Evolutionary conservation across 352 stramenopile genomes (phyloP).

Genomic region (Aphanomyces cochlioides): DNA sequence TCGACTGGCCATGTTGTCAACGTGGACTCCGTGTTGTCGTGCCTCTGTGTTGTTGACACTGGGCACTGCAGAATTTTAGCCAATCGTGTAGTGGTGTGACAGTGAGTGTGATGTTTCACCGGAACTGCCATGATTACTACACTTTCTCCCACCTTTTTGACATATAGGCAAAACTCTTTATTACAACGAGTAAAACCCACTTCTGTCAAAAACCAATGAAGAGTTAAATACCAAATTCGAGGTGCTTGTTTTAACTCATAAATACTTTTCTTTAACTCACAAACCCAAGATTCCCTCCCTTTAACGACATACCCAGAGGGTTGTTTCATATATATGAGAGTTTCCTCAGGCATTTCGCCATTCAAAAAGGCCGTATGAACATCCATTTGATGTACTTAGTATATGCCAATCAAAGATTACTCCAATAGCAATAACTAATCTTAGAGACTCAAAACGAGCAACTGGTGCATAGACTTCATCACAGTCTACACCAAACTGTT

Average conservation of each 20-base stretch:
- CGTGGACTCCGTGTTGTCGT: too few species aligned
- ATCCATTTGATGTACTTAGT: constrained; percentile 24
- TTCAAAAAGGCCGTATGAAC: constrained; percentile 27
- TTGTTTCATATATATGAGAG: constrained; percentile 25
- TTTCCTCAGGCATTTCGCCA: constrained; percentile 1
- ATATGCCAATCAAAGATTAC: constrained; percentile 1
- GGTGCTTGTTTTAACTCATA: constrained; percentile 30
- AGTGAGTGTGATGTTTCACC: too few species aligned
- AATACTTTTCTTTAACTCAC: background rate
- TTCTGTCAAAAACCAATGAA: constrained; percentile 13
- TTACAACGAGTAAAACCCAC: constrained; percentile 1
- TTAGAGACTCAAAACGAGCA: background rate
- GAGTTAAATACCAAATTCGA: constrained; percentile 20
- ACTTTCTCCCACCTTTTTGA: constrained; percentile 34
- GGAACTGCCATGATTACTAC: constrained; percentile 15
- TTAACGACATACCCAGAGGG: background rate
- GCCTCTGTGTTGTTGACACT: too few species aligned
- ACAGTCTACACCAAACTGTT: background rate
- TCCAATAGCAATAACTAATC: constrained; percentile 7
- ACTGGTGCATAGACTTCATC: constrained; percentile 9
- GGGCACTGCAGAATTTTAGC: too few species aligned
- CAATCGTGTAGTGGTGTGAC: too few species aligned
- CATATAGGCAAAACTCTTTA: background rate
- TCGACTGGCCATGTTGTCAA: too few species aligned
- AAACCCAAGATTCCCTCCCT: background rate